Base-by-base conservation (phyloP, 768 basidiomycete genomes). In the Amanita molliuscula region DNA sequence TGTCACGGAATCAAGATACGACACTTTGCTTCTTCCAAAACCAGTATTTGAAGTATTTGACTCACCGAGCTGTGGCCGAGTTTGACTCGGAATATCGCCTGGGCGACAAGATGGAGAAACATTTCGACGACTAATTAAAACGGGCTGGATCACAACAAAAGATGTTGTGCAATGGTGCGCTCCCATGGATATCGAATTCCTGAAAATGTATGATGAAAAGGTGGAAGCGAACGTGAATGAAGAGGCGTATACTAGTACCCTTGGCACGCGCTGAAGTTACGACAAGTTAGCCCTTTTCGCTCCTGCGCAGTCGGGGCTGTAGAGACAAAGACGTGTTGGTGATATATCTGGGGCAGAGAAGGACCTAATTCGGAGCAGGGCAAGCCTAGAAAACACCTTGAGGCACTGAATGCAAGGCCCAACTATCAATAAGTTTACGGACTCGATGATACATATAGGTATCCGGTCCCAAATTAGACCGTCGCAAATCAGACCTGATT, bases 71-170 rank as follows among this genome's bases (percentile, higher is more conserved):
- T 7, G 57, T 75, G 6, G 57, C 64, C 3, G 72, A 75, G 47
- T 65, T 65, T 45, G 73, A n/a, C n/a, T n/a, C n/a, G n/a, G n/a
- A 75, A 23, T 71, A 65, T 48, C 64, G 68, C 1, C 62, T 72
- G 47, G 35, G 58, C 2, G 62, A 65, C 25, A 16, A 47, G 1
- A 58, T 60, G 73, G 72, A 6, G 68, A 66, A 42, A 63, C 61
- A 1, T 54, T 72, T 10, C 62, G 69, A 0, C 63, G 71, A 4
- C 59, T 76, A 1, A 49, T 75, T 13, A 60, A 65, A 18, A 52
- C 72, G 10, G 62, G 64, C 6, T 76, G 74, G 73, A 53, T 75
- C 3, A 60, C 58, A 8, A 43, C 54, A 42, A 58, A 56, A 4
- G 72, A 76, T 43, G 58, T 68, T 10, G 42, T 55, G 8, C 58